Base-by-base conservation (phyloP, 164 flowering plant species). In the Paratinospora sagittata region DNA sequence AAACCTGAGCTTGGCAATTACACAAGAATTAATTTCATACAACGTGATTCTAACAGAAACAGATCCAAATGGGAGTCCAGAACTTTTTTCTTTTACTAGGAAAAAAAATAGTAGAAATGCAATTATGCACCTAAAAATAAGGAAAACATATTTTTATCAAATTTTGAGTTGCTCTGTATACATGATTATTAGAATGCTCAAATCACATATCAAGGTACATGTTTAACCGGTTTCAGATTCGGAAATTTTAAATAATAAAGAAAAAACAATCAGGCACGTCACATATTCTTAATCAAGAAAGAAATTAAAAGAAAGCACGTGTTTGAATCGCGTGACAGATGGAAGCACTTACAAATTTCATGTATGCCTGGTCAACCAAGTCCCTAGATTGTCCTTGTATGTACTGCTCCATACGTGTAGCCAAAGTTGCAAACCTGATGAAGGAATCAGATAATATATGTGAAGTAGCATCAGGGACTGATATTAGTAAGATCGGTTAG, bases 341-440 rank as follows among this genome's bases (percentile, higher is more conserved):
- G 16, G 33, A 21, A 19, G 16, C 49, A 85, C 99, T 91, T 67
- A 95, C 99, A 84, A 95, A 81, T 82, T 95, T 95, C 60, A 89
- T 85, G 83, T 95, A 95, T 55, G 98, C 98, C 78, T 90, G 98
- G 75, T 95, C 99, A 82, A 95, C 99, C 85, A 95, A 85, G 81
- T 95, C 98, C 85, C 99, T 87, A 6, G 99, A 92, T 76, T 92
- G 96, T 66, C 99, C 99, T 83, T 90, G 97, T 74, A 95, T 92
- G 78, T 95, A 95, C 85, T 95, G 99, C 83, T 95, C 99, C 98
- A 95, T 92, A 13, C 98, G 94, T 64, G 99, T 93, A 30, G 98
- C 99, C 78, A n/a, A n/a, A n/a, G 58, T 52, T 2, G 58, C 58
- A 14, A 52, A 52, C 58, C 58, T 52, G 58, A 52, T 52, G 58